These are phyloP conservation scores for Exophiala viscosa DNA, from an alignment of 2,329 filamentous ascomycete genomes.

Conservation along the genomic window DNA sequence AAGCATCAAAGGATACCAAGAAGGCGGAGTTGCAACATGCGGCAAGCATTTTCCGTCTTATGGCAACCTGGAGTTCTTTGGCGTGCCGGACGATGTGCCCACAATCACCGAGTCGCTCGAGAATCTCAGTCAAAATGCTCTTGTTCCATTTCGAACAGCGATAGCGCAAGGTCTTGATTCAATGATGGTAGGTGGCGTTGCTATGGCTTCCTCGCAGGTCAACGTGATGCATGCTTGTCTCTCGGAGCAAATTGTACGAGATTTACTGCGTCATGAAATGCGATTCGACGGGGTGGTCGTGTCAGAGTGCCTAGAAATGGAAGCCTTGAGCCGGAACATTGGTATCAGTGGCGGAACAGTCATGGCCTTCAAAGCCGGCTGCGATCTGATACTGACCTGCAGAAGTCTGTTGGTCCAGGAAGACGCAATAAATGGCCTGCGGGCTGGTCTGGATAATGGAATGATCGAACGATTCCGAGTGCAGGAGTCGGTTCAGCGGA, in stretches of 20 bases:
- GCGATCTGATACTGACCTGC: conserved; percentile 85
- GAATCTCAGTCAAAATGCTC: conserved; percentile 83
- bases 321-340: conserved; percentile 89
- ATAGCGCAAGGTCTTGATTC: conserved; percentile 82
- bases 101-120: conserved; percentile 94
- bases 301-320: conserved; percentile 95
- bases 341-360: conserved; percentile 96
- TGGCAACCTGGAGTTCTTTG: conserved; percentile 88
- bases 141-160: conserved; percentile 88
- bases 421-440: conserved; percentile 85
- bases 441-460: conserved; percentile 82
- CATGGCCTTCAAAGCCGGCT: conserved; percentile 95
- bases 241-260: conserved; percentile 88
- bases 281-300: conserved; percentile 90
- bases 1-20: conserved; percentile 86
- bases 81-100: conserved; percentile 84
- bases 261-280: conserved; percentile 79
- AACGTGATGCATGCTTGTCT: conserved; percentile 95
- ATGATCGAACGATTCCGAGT: conserved; percentile 80
- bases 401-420: conserved; percentile 83
- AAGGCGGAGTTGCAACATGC: conserved; percentile 82
- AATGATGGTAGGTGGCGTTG: conserved; percentile 94
- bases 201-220: conserved; percentile 84
- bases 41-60: conserved; percentile 97
- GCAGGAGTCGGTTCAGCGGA: conserved; percentile 71